phyloP scores from a whole-genome alignment of 176 grass and related monocot species.

The Eremochloa ophiuroides region DNA sequence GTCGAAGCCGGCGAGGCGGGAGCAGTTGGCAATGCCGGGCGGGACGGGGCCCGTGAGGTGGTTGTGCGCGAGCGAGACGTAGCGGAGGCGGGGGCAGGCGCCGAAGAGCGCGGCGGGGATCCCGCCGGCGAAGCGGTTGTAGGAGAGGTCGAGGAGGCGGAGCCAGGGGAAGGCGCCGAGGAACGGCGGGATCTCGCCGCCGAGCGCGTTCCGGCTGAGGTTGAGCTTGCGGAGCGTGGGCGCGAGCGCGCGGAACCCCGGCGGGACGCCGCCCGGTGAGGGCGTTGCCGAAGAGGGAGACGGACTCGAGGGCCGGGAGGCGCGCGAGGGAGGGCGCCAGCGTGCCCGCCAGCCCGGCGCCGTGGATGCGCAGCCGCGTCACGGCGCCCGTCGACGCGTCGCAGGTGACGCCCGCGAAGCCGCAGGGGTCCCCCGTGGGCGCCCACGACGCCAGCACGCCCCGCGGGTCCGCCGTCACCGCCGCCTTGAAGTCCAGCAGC shows the following conservation, averaged over 20 bases:
- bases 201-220: slow-evolving; percentile 78
- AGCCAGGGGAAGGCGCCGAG: slow-evolving; percentile 58
- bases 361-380: slow-evolving; percentile 68
- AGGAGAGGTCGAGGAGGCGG: slow-evolving; percentile 90
- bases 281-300: slow-evolving; percentile 81
- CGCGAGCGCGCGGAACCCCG: slow-evolving; percentile 21
- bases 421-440: slow-evolving; percentile 51
- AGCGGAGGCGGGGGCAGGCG: slow-evolving; percentile 76
- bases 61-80: slow-evolving; percentile 89
- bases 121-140: slow-evolving; percentile 74
- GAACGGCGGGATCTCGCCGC: slow-evolving; percentile 59
- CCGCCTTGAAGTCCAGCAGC: slow-evolving; percentile 79
- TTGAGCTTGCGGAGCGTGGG: slow-evolving; percentile 84
- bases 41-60: slow-evolving; percentile 57
- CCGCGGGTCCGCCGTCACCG: slow-evolving; percentile 59
- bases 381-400: slow-evolving; percentile 46
- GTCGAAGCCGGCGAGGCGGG: slow-evolving; percentile 76
- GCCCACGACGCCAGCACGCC: slow-evolving; percentile 59
- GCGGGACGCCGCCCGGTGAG: slow-evolving; percentile 59
- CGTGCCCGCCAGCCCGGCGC: slow-evolving; percentile 21
- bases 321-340: slow-evolving; percentile 54
- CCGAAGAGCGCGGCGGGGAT: slow-evolving; percentile 69
- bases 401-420: slow-evolving; percentile 58
- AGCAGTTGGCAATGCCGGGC: slow-evolving; percentile 49
- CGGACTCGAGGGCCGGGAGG: slow-evolving; percentile 55